phyloP scores from a whole-genome alignment of 208 protist species.

The Trypanosoma rangeli region DNA sequence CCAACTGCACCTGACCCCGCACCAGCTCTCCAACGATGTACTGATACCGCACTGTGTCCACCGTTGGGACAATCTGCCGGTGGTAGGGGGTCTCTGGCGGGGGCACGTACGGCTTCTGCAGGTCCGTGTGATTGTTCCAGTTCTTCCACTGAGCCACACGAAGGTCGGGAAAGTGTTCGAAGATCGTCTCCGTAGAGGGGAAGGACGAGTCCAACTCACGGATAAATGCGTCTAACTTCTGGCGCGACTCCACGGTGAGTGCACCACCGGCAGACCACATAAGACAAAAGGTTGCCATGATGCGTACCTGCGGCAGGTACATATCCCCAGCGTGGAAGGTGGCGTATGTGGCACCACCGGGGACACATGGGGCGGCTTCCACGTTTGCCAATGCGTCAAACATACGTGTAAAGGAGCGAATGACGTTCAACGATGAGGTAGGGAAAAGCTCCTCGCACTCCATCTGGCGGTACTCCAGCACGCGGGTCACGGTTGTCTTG shows the following conservation, averaged over 20 bases:
- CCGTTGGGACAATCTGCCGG: slow-evolving; percentile 96
- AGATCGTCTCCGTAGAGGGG: slow-evolving; percentile 96
- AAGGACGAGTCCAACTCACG: slow-evolving; percentile 96
- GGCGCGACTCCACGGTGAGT: slow-evolving; percentile 90
- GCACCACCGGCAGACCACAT: slow-evolving; percentile 95
- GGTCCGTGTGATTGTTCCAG: slow-evolving; percentile 93
- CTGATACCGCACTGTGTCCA: slow-evolving; percentile 96
- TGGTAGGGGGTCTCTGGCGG: slow-evolving; percentile 92
- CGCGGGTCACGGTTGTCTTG: slow-evolving; percentile 74
- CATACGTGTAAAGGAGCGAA: slow-evolving; percentile 94
- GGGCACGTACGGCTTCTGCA: slow-evolving; percentile 86
- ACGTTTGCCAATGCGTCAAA: slow-evolving; percentile 95
- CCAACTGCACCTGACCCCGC: slow-evolving; percentile 76
- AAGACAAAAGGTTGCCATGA: slow-evolving; percentile 96
- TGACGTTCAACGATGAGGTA: slow-evolving; percentile 82
- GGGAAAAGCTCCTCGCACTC: slow-evolving; percentile 92
- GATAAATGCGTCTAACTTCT: slow-evolving; percentile 92
- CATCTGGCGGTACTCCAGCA: slow-evolving; percentile 75
- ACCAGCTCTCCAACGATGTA: slow-evolving; percentile 94
- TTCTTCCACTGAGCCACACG: slow-evolving; percentile 85
- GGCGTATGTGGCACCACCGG: slow-evolving; percentile 61
- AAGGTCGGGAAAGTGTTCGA: slow-evolving; percentile 97
- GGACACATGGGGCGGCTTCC: slow-evolving; percentile 72
- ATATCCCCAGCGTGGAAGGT: slow-evolving; percentile 80
- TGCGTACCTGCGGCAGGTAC: slow-evolving; percentile 91